Evolutionary conservation across 2,329 filamentous ascomycete genomes (phyloP), one percentile per base, ranked within the genome.

Genomic region (Tolypocladium nubicola): DNA sequence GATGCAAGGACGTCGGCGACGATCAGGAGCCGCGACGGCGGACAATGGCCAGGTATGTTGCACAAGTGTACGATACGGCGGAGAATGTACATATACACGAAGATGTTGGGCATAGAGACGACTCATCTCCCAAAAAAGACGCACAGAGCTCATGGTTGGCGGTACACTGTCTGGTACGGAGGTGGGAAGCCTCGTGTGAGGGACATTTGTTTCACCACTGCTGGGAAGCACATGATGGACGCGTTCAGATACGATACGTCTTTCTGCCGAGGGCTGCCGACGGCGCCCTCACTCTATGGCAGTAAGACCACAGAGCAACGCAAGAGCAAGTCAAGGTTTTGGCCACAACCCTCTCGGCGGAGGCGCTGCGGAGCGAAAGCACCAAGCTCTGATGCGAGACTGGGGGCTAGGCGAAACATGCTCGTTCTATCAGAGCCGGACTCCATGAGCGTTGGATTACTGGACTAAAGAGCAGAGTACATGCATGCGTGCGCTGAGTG

Each of bases 201-300:
- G 23, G 30, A 52, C 47, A 50, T 4, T 21, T 21, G 30, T 13
- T 10, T 10, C 30, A 21, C 47, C 11, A 37, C n/a, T 7, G 19
- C 3, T 50, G 10, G 47, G 47, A 21, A 35, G 19, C 30, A 52
- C 19, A 35, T 33, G 53, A 49, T 13, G 33, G 38, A 57, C 71
- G 81, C 80, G 80, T 83, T 79, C 74, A 77, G 80, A 82, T 83
- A 84, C 79, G 79, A 83, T 84, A 85, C 82, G 73, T 82, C 80
- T 83, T 73, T 68, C 69, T 80, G 78, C 76, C 74, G 61, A 60
- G 67, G 65, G 6, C 11, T 21, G 19, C 63, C 54, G 23, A 13
- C 55, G 54, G 49, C 21, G 7, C 21, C 45, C 54, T 58, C 37
- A 16, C 58, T 63, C 70, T 61, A 78, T 84, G 79, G 77, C 79